Base-by-base conservation (phyloP, 2,329 filamentous ascomycete genomes). In the Neofusicoccum sp. region DNA sequence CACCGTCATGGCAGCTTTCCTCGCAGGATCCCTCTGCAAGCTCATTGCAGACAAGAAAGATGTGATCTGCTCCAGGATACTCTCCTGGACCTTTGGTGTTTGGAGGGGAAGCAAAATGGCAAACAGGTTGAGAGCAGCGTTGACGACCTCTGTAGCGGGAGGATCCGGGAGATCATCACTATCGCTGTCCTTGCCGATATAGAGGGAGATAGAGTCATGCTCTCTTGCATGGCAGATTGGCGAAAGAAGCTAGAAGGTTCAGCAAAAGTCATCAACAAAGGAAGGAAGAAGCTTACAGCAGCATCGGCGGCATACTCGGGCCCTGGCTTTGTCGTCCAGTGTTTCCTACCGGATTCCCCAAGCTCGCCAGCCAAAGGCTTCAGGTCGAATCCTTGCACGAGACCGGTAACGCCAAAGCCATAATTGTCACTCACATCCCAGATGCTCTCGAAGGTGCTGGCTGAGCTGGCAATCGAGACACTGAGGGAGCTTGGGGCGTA, bases 391-490 rank as follows among this genome's bases (percentile, higher is more conserved):
- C 91, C 90, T 24, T 85, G 83, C 1, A 96, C 87, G 24, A 98
- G 79, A 1, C 93, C 91, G 8, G 91, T 96, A 14, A 99, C 88
- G 2, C 96, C 95, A 73, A 96, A 98, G 1, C 93, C 93, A 67
- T 88, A 93, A 70, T 98, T 98, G 73, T 99, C 95, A 7, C 88
- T 89, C 6, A 96, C 85, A 64, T 98, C 93, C 95, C 95, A 99
- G 40, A 99, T 86, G 0, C 87, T 93, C 68, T 99, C 95, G 69
- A 98, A 97, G 2, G 87, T 89, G 5, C 90, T 91, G 1, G 92
- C 90, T 14, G 93, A 90, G 66, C 89, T 95, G 16, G 93, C 93
- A 69, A 99, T 97, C 0, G 93, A 91, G 49, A 98, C 74, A 1
- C 92, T 93, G 68, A 86, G 93, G 2, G 47, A 45, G 14, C 45